A percentile compares a stretch with the other conserved stretches of the same genome.
These are phyloP conservation scores for Annulohypoxylon nitens DNA, from an alignment of 495 filamentous ascomycete species.

Conservation along the genomic window DNA sequence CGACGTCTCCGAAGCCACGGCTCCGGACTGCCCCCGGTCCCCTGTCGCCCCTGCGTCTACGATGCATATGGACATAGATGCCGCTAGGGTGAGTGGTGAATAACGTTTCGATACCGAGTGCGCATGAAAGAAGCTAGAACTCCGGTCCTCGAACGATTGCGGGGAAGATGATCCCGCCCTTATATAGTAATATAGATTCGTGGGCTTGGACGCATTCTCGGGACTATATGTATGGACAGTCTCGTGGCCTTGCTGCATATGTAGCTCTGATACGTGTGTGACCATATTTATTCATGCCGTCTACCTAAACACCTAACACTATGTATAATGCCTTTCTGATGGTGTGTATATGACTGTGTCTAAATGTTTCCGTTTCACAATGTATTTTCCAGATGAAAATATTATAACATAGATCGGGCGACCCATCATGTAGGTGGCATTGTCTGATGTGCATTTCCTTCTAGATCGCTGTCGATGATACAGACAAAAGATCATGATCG, in stretches of 20 bases:
- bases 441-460: neutral
- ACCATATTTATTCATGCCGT: slow-evolving; percentile 23
- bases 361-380: neutral
- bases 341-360: neutral
- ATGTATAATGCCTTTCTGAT: neutral
- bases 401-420: neutral
- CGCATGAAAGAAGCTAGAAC: slow-evolving; percentile 21
- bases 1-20: slow-evolving; percentile 25
- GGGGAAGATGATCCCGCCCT: slow-evolving; percentile 9
- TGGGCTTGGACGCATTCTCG: slow-evolving; percentile 1
- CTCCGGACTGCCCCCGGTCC: neutral
- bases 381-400: neutral
- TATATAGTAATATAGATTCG: neutral
- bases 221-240: slow-evolving; percentile 20
- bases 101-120: slow-evolving; percentile 23
- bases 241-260: slow-evolving; percentile 24
- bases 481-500: slow-evolving; percentile 9
- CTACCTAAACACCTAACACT: neutral
- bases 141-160: slow-evolving; percentile 9
- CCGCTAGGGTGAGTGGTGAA: neutral
- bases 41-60: slow-evolving; percentile 3
- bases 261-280: slow-evolving; percentile 14
- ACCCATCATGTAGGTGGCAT: neutral
- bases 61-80: slow-evolving; percentile 17
- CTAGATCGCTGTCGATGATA: slow-evolving; percentile 29